Evolutionary conservation across 2,329 filamentous ascomycete genomes (phyloP).

Genomic region (Sporothrix humicola): DNA sequence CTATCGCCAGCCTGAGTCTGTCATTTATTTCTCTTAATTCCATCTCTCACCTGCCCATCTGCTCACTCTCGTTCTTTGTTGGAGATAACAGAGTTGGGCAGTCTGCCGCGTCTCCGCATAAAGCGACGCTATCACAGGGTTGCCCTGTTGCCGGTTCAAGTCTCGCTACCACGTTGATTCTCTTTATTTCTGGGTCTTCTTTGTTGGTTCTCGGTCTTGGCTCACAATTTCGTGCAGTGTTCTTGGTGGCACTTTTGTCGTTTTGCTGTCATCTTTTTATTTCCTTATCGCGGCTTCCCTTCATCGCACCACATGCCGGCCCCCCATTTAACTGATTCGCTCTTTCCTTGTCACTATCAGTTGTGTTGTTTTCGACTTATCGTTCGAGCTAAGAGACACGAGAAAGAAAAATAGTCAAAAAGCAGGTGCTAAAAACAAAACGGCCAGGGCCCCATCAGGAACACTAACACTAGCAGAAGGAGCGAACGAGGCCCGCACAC

Average conservation of each 20-base stretch:
- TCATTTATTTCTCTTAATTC: not conserved
- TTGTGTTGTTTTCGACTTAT: not conserved
- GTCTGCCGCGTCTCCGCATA: not conserved
- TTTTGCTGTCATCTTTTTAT: not conserved
- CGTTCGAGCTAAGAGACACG: not conserved
- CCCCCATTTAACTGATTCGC: not conserved
- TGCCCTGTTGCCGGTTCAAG: not conserved
- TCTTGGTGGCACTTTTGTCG: too few relatives aligned
- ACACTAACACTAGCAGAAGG: conserved; percentile 16
- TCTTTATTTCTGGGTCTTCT: not conserved
- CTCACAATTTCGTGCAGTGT: too few relatives aligned
- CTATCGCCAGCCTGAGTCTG: not conserved
- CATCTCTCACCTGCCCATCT: not conserved
- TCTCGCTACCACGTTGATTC: conserved; percentile 17
- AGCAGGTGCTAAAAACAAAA: conserved; percentile 6
- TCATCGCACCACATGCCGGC: not conserved
- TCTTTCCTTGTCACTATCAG: not conserved
- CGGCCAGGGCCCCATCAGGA: not conserved
- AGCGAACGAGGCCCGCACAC: conserved; percentile 21
- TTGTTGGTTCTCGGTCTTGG: conserved; percentile 8
- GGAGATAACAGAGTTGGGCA: conserved; percentile 5
- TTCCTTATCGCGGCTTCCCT: conserved; percentile 6
- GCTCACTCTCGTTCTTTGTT: not conserved
- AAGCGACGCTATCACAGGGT: conserved; percentile 17
- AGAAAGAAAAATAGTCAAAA: not conserved